Conservation (phyloP, 2,329 filamentous ascomycete species). For the Thielaviopsis euricoi region DNA sequence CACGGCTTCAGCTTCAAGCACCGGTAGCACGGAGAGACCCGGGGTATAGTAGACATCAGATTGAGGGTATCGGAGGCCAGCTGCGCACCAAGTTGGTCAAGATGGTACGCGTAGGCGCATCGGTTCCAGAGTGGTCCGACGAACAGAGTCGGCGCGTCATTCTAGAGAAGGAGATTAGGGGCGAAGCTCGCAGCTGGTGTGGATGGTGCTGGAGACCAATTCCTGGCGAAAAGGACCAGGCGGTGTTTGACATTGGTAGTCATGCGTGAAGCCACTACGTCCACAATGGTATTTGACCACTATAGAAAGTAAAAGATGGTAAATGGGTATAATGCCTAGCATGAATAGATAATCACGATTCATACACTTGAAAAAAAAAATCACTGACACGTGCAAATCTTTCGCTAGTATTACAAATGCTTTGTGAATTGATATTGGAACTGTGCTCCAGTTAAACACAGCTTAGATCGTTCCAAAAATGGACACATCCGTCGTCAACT, state of each 20-base stretch:
- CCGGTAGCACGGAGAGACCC: slow-evolving; percentile 38
- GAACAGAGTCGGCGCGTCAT: slow-evolving; percentile 51
- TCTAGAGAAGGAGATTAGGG: slow-evolving; percentile 52
- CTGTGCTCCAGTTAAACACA: no score
- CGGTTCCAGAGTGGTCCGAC: slow-evolving; percentile 73
- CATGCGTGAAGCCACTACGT: no score
- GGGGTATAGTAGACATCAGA: slow-evolving; percentile 73
- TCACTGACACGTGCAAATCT: no score
- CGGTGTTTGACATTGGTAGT: slow-evolving; percentile 11
- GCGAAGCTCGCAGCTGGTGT: slow-evolving; percentile 65
- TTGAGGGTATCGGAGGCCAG: slow-evolving; percentile 76
- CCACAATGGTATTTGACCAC: no score
- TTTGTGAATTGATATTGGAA: no score
- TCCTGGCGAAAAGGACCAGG: slow-evolving; percentile 33
- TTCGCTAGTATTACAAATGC: no score
- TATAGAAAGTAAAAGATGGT: slow-evolving; percentile 7
- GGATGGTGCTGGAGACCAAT: slow-evolving; percentile 77
- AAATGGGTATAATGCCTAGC: neutral
- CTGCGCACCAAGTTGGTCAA: slow-evolving; percentile 80
- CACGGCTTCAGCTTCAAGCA: neutral
- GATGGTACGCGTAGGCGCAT: slow-evolving; percentile 64
- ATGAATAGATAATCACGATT: no score
- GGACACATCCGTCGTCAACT: no score
- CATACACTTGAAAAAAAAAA: no score
- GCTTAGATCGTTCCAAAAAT: no score